Base-by-base conservation (phyloP, 2,329 filamentous ascomycete species). In the Chaetothyriales sp. region DNA sequence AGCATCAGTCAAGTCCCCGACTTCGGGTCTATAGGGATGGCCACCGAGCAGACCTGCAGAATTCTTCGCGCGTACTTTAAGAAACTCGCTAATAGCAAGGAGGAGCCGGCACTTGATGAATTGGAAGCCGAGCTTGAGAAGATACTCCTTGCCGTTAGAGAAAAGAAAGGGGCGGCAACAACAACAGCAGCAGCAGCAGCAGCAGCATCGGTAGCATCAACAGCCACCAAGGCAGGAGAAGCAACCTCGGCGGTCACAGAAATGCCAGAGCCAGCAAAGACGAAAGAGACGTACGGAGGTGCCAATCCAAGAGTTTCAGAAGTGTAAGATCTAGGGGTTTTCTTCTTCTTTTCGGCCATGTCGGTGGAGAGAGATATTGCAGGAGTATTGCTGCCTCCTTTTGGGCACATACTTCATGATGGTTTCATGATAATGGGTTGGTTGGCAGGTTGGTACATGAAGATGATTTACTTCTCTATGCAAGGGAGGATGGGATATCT, bases 31-130 rank as follows among this genome's bases (percentile, higher is more conserved):
- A 55, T 78, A 9, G 68, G 71, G 8, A 67, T 68, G 55, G 73
- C 73, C 1, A 80, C 76, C 0, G 78, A 81, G 53, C 74, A 76
- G 51, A 65, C 80, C 1, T 76, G 74, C 59, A 72, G 76, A 39
- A 75, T 73, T 5, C 65, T 82, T 3, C 72, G 73, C 45, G 71
- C 73, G 0, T 82, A 80, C 58, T 70, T 78, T 18, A 80, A 78
- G 61, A 77, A 77, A 18, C 68, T 68, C 5, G 70, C 69, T 25
- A 39, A 44, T 18, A 55, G 50, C 20, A 68, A 63, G 1, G 73
- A 77, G 19, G 64, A 63, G 9, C 63, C 78, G 22, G 70, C 76
- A 43, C 64, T 70, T 1, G 67, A 69, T 48, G 77, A 80, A 49
- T 65, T 82, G 1, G 76, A 81, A 56, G 68, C 70, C 19, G 79